These are phyloP conservation scores for Hypoxylon intermedium DNA, from an alignment of 495 filamentous ascomycete genomes.

Conservation along the genomic window DNA sequence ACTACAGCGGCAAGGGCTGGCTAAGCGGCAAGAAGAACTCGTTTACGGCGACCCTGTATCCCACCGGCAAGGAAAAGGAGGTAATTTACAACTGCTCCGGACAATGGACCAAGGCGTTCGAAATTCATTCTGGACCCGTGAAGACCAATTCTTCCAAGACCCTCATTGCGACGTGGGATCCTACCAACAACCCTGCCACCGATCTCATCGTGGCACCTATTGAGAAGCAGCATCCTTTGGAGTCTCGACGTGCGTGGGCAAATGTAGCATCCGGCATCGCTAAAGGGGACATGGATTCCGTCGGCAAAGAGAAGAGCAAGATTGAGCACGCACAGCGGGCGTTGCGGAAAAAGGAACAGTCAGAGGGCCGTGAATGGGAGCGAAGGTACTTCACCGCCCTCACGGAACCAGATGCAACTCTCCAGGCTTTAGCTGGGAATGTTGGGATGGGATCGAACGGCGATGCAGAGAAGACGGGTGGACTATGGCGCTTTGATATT, in stretches of 20 bases:
- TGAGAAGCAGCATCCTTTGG: conserved; percentile 84
- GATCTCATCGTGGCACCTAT: conserved; percentile 75
- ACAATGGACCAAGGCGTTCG: conserved; percentile 88
- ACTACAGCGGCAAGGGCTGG: conserved; percentile 93
- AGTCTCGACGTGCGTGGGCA: conserved; percentile 87
- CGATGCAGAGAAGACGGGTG: conserved; percentile 85
- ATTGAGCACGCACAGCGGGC: conserved; percentile 93
- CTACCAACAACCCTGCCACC: conserved; percentile 65
- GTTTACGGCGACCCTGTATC: conserved; percentile 80
- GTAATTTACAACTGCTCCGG: conserved; percentile 85
- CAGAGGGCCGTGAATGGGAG: conserved; percentile 80
- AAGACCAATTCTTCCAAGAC: conserved; percentile 62
- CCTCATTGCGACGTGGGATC: conserved; percentile 72
- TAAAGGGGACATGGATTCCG: conserved; percentile 82
- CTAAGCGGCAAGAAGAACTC: conserved; percentile 93
- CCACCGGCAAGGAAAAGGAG: conserved; percentile 78
- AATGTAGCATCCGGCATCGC: conserved; percentile 82
- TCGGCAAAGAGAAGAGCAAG: conserved; percentile 78
- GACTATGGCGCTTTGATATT: conserved; percentile 84
- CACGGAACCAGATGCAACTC: conserved; percentile 60
- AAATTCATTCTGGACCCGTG: conserved; percentile 72
- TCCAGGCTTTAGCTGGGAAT: conserved; percentile 64
- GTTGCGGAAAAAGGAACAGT: conserved; percentile 79
- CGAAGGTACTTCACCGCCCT: conserved; percentile 78
- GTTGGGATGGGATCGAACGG: conserved; percentile 61